Percentiles rank a stretch among this genome's conserved stretches.
phyloP scores from a whole-genome alignment of 2,329 filamentous ascomycete species.

The Beauveria brongniartii region DNA sequence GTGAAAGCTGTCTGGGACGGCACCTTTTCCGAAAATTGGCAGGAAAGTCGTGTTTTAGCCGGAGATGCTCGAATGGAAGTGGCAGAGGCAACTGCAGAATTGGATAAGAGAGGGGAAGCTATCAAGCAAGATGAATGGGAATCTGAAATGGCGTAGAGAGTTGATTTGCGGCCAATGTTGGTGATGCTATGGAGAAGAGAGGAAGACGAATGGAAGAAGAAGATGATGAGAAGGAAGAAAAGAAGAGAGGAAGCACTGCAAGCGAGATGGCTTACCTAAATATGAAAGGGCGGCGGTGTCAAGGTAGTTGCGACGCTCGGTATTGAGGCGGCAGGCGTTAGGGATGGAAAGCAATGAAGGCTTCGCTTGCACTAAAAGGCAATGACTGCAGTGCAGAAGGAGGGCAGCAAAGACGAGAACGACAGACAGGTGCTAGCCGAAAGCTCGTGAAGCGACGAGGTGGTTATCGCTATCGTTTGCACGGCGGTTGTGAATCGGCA shows the following conservation, averaged over 20 bases:
- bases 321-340: constrained; percentile 13
- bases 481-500: constrained; percentile 3
- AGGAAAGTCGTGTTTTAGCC: background rate
- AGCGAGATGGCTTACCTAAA: constrained; percentile 13
- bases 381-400: background rate
- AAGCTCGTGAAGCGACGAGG: background rate
- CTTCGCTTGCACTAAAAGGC: background rate
- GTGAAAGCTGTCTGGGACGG: background rate
- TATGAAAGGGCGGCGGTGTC: constrained; percentile 11
- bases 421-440: background rate
- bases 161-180: constrained; percentile 33
- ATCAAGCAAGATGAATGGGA: constrained; percentile 46
- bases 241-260: constrained; percentile 3
- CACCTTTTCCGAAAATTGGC: background rate
- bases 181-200: constrained; percentile 37
- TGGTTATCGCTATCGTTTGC: constrained; percentile 4
- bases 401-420: background rate
- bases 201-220: constrained; percentile 23
- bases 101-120: constrained; percentile 43
- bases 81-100: constrained; percentile 6
- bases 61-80: background rate
- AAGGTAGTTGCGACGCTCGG: constrained; percentile 10
- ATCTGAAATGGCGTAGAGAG: constrained; percentile 30
- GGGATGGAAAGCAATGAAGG: constrained; percentile 14
- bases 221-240: constrained; percentile 11